Percentiles rank a stretch among this genome's conserved stretches.
phyloP scores from a whole-genome alignment of 257 asterid genomes.

The Petunia secreta region DNA sequence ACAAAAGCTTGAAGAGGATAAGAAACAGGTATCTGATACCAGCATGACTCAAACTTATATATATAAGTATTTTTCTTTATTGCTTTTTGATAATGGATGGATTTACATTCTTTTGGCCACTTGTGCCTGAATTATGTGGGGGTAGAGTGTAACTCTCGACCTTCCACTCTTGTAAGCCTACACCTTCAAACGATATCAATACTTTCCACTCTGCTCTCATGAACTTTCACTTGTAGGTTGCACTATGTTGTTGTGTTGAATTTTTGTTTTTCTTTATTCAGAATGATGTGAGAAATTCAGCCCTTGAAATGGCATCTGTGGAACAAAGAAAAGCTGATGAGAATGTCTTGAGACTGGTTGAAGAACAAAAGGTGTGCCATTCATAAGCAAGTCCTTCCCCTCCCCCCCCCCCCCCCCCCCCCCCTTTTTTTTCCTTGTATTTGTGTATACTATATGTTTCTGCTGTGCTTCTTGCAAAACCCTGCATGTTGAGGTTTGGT shows the following conservation, averaged over 20 bases:
- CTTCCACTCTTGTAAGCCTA: background rate
- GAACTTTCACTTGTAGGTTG: no score
- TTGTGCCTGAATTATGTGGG: slow-evolving; percentile 13
- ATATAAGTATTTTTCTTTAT: background rate
- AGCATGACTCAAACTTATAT: slow-evolving; percentile 15
- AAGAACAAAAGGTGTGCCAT: slow-evolving; percentile 73
- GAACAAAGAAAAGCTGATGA: slow-evolving; percentile 81
- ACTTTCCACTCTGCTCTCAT: no score
- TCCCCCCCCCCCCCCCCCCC: background rate
- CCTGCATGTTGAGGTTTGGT: slow-evolving; percentile 12
- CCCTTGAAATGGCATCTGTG: slow-evolving; percentile 76
- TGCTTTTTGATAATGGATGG: background rate
- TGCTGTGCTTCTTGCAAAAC: background rate
- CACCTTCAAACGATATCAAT: background rate
- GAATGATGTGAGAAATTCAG: slow-evolving; percentile 74
- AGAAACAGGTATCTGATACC: slow-evolving; percentile 52
- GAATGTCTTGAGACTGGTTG: slow-evolving; percentile 76
- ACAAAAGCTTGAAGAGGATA: slow-evolving; percentile 85
- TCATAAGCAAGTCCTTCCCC: background rate
- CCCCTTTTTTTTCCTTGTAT: slow-evolving; percentile 23
- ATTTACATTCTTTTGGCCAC: background rate
- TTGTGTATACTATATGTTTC: slow-evolving; percentile 19
- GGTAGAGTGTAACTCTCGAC: background rate
- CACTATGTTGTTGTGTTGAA: background rate
- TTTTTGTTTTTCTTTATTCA: slow-evolving; percentile 29